These are phyloP conservation scores for Agrocybe praecox DNA, from an alignment of 768 basidiomycete genomes.

Conservation along the genomic window DNA sequence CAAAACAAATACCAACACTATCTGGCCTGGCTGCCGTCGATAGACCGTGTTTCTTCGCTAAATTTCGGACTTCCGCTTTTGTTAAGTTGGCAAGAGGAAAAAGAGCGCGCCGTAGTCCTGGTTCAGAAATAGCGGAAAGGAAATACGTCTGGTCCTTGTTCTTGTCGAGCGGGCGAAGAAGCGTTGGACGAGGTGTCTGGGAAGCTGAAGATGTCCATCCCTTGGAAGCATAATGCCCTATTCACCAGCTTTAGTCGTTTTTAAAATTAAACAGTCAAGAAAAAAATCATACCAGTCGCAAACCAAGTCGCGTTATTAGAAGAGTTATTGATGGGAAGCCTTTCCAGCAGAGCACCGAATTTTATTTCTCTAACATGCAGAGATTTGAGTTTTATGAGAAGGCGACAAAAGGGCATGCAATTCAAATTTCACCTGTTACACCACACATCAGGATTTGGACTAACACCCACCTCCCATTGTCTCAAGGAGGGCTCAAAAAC, in stretches of 20 bases:
- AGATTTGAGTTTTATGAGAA: neutral
- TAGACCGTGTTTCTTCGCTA: conserved; percentile 64
- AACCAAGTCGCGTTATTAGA: conserved; percentile 57
- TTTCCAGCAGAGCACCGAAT: conserved; percentile 81
- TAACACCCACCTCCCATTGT: conserved; percentile 76
- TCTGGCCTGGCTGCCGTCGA: conserved; percentile 79
- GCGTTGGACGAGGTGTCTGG: conserved; percentile 42
- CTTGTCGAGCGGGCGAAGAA: conserved; percentile 56
- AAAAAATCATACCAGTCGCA: conserved; percentile 65
- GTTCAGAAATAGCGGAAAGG: conserved; percentile 75
- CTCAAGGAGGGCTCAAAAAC: conserved; percentile 88
- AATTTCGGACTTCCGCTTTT: conserved; percentile 72
- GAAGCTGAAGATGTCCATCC: conserved; percentile 37
- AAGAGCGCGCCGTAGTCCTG: conserved; percentile 63
- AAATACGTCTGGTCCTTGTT: conserved; percentile 94
- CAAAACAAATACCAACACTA: conserved; percentile 95
- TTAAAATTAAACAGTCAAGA: neutral
- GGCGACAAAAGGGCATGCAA: neutral
- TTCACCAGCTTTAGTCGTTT: neutral
- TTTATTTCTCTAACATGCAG: conserved; percentile 75
- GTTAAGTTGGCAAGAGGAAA: conserved; percentile 74
- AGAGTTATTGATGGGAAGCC: conserved; percentile 39
- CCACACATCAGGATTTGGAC: conserved; percentile 92
- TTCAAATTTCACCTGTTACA: conserved; percentile 73
- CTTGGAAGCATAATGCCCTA: conserved; percentile 89